These are phyloP conservation scores for Kwoniella dendrophila DNA, from an alignment of 768 basidiomycete species.

Conservation along the genomic window DNA sequence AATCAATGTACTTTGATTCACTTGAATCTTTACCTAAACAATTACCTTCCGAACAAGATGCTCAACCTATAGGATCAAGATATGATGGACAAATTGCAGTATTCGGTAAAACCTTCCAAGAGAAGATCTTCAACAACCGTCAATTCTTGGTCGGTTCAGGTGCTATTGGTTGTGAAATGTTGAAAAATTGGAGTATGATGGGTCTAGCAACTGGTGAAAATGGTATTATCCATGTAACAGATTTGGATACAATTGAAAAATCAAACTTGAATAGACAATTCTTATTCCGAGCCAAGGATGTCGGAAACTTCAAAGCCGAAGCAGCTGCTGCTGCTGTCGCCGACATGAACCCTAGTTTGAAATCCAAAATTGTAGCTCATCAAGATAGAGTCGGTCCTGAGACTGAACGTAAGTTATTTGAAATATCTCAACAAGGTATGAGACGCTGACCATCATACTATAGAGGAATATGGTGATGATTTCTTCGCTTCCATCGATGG, in stretches of 20 bases:
- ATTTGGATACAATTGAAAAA: conserved; percentile 99
- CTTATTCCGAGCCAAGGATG: conserved; percentile 91
- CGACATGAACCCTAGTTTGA: conserved; percentile 92
- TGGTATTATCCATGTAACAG: conserved; percentile 87
- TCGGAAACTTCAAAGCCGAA: conserved; percentile 96
- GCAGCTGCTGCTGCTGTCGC: conserved; percentile 86
- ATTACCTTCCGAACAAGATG: conserved; percentile 78
- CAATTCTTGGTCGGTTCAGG: conserved; percentile 99
- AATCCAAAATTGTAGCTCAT: conserved; percentile 79
- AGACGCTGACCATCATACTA: conserved; percentile 1
- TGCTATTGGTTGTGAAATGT: conserved; percentile 99
- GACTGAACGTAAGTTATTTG: conserved; percentile 80
- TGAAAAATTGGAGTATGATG: conserved; percentile 99
- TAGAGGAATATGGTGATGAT: conserved; percentile 81
- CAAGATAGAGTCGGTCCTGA: conserved; percentile 91
- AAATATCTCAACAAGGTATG: not conserved
- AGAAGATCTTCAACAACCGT: conserved; percentile 81
- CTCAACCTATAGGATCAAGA: conserved; percentile 75
- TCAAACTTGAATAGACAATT: conserved; percentile 98
- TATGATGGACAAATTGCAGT: conserved; percentile 96
- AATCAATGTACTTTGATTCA: conserved; percentile 95
- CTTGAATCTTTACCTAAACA: conserved; percentile 83
- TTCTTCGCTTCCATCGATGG: conserved; percentile 89
- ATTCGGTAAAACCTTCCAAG: conserved; percentile 89
- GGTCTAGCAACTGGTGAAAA: conserved; percentile 76